Conservation (phyloP, 1,284 basidiomycete species). For the Trametes pubescens region DNA sequence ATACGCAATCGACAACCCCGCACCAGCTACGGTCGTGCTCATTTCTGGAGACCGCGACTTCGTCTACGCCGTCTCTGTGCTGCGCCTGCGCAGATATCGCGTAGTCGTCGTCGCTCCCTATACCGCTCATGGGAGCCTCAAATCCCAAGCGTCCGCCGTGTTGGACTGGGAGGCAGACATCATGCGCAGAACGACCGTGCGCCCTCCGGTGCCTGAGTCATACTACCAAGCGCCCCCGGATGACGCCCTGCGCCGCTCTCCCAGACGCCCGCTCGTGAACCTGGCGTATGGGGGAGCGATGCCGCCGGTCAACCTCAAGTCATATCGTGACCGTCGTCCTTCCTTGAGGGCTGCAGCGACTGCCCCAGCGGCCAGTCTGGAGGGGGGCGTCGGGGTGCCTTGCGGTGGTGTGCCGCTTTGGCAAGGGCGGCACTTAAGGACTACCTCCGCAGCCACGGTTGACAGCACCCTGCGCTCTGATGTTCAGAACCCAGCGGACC, state of each 20-base stretch:
- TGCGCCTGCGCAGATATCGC: slow-evolving; percentile 57
- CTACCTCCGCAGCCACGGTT: slow-evolving; percentile 15
- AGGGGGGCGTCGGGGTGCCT: not conserved
- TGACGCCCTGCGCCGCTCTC: slow-evolving; percentile 27
- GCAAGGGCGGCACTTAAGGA: slow-evolving; percentile 21
- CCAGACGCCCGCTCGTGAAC: slow-evolving; percentile 18
- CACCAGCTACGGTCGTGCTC: slow-evolving; percentile 59
- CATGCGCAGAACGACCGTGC: slow-evolving; percentile 37
- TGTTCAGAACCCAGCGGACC: slow-evolving; percentile 3
- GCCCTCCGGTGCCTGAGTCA: slow-evolving; percentile 15
- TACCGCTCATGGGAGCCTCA: slow-evolving; percentile 51
- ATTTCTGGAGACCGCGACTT: slow-evolving; percentile 69
- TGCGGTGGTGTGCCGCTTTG: not conserved
- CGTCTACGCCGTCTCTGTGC: slow-evolving; percentile 60
- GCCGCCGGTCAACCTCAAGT: slow-evolving; percentile 17
- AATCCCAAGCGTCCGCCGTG: slow-evolving; percentile 60
- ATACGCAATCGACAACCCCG: slow-evolving; percentile 62
- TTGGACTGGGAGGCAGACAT: slow-evolving; percentile 60
- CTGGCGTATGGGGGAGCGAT: slow-evolving; percentile 24
- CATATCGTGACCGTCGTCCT: slow-evolving; percentile 6
- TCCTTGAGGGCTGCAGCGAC: slow-evolving; percentile 22
- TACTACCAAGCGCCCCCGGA: slow-evolving; percentile 10
- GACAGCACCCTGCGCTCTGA: slow-evolving; percentile 3
- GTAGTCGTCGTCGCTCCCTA: slow-evolving; percentile 58
- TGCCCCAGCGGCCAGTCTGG: slow-evolving; percentile 1